A percentile compares a stretch with the other conserved stretches of the same genome.
Conservation (phyloP, 2,329 filamentous ascomycete genomes). For the Geosmithia putterillii region DNA sequence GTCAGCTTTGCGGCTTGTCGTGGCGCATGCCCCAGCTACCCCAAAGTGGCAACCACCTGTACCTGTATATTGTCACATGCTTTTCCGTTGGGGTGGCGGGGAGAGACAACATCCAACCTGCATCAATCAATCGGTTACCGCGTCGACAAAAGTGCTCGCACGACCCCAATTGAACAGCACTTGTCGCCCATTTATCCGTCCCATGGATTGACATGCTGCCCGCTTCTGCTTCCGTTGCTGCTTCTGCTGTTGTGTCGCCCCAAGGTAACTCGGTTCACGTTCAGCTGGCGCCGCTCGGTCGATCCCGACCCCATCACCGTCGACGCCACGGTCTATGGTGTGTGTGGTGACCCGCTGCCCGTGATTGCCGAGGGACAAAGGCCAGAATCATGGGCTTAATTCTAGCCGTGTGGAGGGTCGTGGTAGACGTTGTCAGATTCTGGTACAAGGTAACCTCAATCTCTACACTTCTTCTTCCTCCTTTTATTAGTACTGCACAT, state of each 20-base stretch:
- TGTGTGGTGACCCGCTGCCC: no score
- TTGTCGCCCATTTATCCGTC: not conserved
- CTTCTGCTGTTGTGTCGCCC: no score
- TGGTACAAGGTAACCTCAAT: constrained; percentile 53
- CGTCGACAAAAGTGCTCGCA: no score
- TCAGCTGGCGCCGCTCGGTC: not conserved
- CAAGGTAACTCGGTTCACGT: no score
- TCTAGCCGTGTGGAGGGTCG: constrained; percentile 40
- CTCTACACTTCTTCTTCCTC: constrained; percentile 9
- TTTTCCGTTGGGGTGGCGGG: not conserved
- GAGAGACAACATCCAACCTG: no score
- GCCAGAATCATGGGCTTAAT: constrained; percentile 30
- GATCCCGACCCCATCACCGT: not conserved
- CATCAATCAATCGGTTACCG: no score
- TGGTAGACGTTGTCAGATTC: constrained; percentile 49
- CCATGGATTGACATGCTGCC: not conserved
- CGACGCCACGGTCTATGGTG: not conserved
- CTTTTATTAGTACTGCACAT: not conserved
- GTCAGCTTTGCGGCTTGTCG: no score
- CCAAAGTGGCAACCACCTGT: not conserved
- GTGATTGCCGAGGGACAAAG: constrained; percentile 1
- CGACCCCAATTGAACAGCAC: not conserved
- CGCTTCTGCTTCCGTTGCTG: no score
- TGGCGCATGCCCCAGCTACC: not conserved
- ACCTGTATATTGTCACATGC: not conserved